phyloP scores from a whole-genome alignment of 1,284 basidiomycete genomes.

The Chalciporus sp. region DNA sequence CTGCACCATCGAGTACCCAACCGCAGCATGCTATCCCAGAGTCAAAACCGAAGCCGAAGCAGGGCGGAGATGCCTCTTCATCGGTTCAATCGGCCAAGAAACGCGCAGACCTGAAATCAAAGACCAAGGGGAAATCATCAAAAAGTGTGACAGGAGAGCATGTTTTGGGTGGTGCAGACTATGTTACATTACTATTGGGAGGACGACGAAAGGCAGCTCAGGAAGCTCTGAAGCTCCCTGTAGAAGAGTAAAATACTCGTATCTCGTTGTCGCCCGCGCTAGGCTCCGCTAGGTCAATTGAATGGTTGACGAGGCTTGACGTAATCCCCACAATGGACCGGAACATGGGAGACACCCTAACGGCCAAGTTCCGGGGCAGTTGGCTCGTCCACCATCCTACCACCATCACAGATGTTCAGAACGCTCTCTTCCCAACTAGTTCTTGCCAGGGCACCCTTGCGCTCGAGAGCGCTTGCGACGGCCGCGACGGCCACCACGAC shows the following conservation, averaged over 20 bases:
- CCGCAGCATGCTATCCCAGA: conserved; percentile 1
- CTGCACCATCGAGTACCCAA: conserved; percentile 2
- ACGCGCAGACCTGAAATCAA: conserved; percentile 47
- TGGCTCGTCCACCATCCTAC: conserved; percentile 1
- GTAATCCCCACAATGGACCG: conserved; percentile 12
- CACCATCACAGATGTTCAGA: conserved; percentile 17
- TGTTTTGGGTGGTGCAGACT: conserved; percentile 75
- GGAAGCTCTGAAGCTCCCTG: conserved; percentile 63
- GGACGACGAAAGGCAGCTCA: conserved; percentile 60
- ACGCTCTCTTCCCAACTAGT: not conserved
- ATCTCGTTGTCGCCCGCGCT: no score
- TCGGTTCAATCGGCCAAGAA: conserved; percentile 40
- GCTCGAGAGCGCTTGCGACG: conserved; percentile 23
- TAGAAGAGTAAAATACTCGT: conserved; percentile 15
- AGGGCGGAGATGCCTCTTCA: conserved; percentile 5
- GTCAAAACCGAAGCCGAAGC: conserved; percentile 3
- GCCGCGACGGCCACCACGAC: not conserved
- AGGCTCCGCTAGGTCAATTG: not conserved
- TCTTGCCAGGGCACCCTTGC: conserved; percentile 4
- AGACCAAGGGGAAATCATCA: conserved; percentile 37
- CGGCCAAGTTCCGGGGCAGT: conserved; percentile 24
- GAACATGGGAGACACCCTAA: not conserved
- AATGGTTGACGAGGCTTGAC: conserved; percentile 1
- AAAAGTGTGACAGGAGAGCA: conserved; percentile 38
- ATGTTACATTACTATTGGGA: conserved; percentile 72